Evolutionary conservation across 257 asterid species (phyloP).

Genomic region (Solanum appendiculatum): DNA sequence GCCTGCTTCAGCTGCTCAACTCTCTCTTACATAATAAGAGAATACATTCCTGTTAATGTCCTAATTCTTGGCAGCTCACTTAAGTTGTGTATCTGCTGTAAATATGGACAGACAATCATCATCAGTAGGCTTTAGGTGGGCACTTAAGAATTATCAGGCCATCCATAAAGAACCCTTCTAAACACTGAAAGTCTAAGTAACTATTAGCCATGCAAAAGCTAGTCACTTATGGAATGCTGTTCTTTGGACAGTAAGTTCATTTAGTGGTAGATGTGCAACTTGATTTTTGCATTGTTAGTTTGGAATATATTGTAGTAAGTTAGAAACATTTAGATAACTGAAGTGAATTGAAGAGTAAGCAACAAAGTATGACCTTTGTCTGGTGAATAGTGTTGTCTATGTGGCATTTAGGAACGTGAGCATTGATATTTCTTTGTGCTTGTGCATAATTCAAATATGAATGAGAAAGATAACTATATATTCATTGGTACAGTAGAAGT

Average conservation of each 20-base stretch:
- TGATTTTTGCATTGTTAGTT: background rate
- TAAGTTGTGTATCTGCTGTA: conserved; percentile 66
- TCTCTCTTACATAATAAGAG: background rate
- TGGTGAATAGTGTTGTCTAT: background rate
- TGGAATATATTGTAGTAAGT: background rate
- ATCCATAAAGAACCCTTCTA: conserved; percentile 51
- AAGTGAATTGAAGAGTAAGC: background rate
- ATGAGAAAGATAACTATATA: background rate
- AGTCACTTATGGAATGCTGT: background rate
- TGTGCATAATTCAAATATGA: background rate
- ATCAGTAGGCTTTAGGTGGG: conserved; percentile 64
- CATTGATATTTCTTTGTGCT: background rate
- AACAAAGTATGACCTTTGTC: background rate
- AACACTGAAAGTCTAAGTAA: conserved; percentile 18
- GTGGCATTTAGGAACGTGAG: background rate
- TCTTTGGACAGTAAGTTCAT: background rate
- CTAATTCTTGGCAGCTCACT: conserved; percentile 68
- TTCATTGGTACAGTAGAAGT: background rate
- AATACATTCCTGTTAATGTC: background rate
- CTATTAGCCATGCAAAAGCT: background rate
- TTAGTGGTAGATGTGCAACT: background rate
- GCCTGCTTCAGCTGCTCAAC: background rate
- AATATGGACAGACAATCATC: conserved; percentile 54
- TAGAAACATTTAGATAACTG: background rate
- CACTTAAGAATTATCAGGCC: conserved; percentile 23